Percentiles rank a stretch among this genome's conserved stretches.
phyloP scores from a whole-genome alignment of 1,139 yeast genomes.

The Pichia terricola region DNA sequence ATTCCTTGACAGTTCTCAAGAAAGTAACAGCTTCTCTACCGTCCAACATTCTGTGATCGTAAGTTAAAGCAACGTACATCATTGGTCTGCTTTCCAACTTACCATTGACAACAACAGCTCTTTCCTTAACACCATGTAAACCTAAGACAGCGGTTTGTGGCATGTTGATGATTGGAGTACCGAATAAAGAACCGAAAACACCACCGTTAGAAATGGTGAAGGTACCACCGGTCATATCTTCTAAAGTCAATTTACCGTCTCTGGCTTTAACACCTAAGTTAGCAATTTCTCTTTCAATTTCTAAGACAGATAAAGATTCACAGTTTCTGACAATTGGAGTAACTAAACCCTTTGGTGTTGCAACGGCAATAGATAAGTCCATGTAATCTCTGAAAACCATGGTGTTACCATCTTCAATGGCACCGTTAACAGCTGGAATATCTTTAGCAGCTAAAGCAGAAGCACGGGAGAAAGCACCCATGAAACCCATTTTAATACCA shows the following conservation, averaged over 20 bases:
- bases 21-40: slow-evolving; percentile 99
- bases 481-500: slow-evolving; percentile 93
- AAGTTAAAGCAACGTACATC: slow-evolving; percentile 99
- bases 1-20: slow-evolving; percentile 92
- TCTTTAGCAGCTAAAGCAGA: slow-evolving; percentile 89
- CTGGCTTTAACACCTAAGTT: slow-evolving; percentile 87
- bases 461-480: slow-evolving; percentile 98
- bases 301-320: slow-evolving; percentile 81
- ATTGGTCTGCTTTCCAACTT: slow-evolving; percentile 96
- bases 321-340: slow-evolving; percentile 98
- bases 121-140: slow-evolving; percentile 93
- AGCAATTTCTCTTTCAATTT: slow-evolving; percentile 80
- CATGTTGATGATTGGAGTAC: slow-evolving; percentile 96
- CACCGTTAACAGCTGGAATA: slow-evolving; percentile 90
- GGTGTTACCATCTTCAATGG: slow-evolving; percentile 88
- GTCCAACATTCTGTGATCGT: slow-evolving; percentile 96
- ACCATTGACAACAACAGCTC: slow-evolving; percentile 87
- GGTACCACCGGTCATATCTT: slow-evolving; percentile 99
- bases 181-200: slow-evolving; percentile 94
- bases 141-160: slow-evolving; percentile 99
- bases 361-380: slow-evolving; percentile 94
- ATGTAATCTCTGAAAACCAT: slow-evolving; percentile 94
- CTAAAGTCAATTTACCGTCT: slow-evolving; percentile 91
- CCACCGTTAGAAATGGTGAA: slow-evolving; percentile 99
- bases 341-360: slow-evolving; percentile 98